Evolutionary conservation across 805 yeast genomes (phyloP).

Genomic region (Yamadazyma akitaensis): DNA sequence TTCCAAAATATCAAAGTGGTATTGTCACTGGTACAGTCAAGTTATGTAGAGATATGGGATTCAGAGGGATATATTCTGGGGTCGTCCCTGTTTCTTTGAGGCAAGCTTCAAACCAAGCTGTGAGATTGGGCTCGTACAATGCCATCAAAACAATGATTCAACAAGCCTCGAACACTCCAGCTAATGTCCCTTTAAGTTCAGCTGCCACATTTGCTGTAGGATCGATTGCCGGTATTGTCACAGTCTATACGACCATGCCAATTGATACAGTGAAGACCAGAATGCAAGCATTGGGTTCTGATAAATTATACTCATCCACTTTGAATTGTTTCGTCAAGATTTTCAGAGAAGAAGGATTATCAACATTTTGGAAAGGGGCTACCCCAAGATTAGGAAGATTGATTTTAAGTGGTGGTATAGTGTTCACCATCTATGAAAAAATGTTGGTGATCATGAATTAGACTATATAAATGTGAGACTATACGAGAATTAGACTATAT

Average conservation of each 20-base stretch:
- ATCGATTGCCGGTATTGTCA: conserved; percentile 82
- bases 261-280: conserved; percentile 94
- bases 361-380: conserved; percentile 97
- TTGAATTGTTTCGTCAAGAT: conserved; percentile 77
- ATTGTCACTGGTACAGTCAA: conserved; percentile 58
- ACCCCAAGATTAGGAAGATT: conserved; percentile 94
- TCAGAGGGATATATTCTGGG: conserved; percentile 84
- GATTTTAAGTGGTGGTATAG: conserved; percentile 93
- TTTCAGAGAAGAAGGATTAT: conserved; percentile 81
- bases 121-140: conserved; percentile 89
- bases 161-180: conserved; percentile 60
- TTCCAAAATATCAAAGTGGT: conserved; percentile 74
- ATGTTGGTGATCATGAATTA: conserved; percentile 59
- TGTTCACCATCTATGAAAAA: conserved; percentile 92
- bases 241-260: conserved; percentile 93
- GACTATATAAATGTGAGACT: conserved; percentile 2
- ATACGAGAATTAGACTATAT: not conserved
- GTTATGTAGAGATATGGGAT: conserved; percentile 72
- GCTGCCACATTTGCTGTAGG: conserved; percentile 84
- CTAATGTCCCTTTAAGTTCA: conserved; percentile 72
- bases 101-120: conserved; percentile 95
- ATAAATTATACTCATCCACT: conserved; percentile 67
- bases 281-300: conserved; percentile 90
- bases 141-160: conserved; percentile 79
- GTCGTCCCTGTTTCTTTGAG: conserved; percentile 89